Evolutionary conservation across 768 basidiomycete species (phyloP), one percentile per base, ranked within the genome.

Genomic region (Ramaria rubella): DNA sequence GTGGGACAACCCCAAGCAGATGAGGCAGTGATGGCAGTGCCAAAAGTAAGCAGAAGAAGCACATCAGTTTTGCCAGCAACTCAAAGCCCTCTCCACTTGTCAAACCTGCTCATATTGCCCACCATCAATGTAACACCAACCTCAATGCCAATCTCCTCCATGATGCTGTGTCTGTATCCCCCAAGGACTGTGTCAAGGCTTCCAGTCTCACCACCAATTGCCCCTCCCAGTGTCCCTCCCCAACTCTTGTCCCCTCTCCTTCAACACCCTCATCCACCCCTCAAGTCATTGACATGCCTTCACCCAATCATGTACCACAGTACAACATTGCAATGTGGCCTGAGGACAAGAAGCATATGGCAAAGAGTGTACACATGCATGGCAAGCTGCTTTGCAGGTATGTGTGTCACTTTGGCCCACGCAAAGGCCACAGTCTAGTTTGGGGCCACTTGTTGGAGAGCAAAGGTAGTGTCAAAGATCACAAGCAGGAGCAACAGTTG

Each of bases 321-420:
- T 53, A 53, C 52, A 23, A 42, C 21, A 36, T 53, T n/a, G 52
- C 52, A 17, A 53, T 53, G 52, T 53, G 52, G 52, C 52, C 52
- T 17, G 52, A 53, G 38, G 52, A 53, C 31, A 36, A 53, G 19
- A 53, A 53, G 31, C 52, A 36, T 5, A 53, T 29, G 52, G 40
- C 52, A 17, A 36, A 53, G 52, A 53, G 52, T n/a, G 52, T 36
- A 8, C 9, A 42, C 12, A 36, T 53, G 5, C 52, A 53, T 30
- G 52, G 52, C 6, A 36, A 34, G 9, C 33, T 53, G 9, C 34
- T 53, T 3, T 36, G 52, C 23, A 36, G 33, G 9, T 53, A 53
- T 23, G 52, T 36, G 5, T n/a, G 38, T 23, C 52, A 36, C 5
- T 53, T 53, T n/a, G 52, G 30, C 17, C 52, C 52, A 36, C 30